Percentiles rank a stretch among this genome's conserved stretches.
Evolutionary conservation across 2,329 filamentous ascomycete species (phyloP).

Genomic region (Xylariales sp.): DNA sequence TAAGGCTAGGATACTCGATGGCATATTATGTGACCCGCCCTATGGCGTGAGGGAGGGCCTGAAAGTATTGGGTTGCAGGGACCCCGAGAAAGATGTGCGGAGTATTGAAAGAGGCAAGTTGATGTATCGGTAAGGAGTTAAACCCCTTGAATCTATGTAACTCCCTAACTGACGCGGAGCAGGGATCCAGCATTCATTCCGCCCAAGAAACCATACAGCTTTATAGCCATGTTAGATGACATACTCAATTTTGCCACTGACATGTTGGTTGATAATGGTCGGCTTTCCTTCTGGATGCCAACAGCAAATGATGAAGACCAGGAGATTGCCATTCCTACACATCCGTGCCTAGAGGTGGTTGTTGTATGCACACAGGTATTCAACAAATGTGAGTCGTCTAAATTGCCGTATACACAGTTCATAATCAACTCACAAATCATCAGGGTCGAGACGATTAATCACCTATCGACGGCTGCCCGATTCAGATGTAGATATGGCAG

Average conservation of each 20-base stretch:
- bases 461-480: slow-evolving; percentile 82
- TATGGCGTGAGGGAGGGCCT: slow-evolving; percentile 95
- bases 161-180: slow-evolving; percentile 24
- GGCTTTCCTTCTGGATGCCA: slow-evolving; percentile 97
- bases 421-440: slow-evolving; percentile 34
- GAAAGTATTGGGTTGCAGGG: slow-evolving; percentile 83
- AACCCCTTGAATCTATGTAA: not conserved
- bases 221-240: slow-evolving; percentile 88
- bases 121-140: slow-evolving; percentile 71
- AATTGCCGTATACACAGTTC: not conserved
- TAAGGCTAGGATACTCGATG: slow-evolving; percentile 71
- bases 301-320: slow-evolving; percentile 83
- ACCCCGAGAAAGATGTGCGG: slow-evolving; percentile 69
- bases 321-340: slow-evolving; percentile 79
- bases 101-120: slow-evolving; percentile 76
- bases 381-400: slow-evolving; percentile 77
- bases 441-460: slow-evolving; percentile 88
- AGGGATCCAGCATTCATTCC: slow-evolving; percentile 56
- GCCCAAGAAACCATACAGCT: slow-evolving; percentile 92
- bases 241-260: slow-evolving; percentile 84
- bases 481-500: slow-evolving; percentile 60
- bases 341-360: slow-evolving; percentile 79
- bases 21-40: slow-evolving; percentile 93
- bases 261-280: slow-evolving; percentile 80
- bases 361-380: slow-evolving; percentile 87